Evolutionary conservation across 345 rosid genomes (phyloP), one percentile per base, ranked within the genome.

Genomic region (Euphorbia tirucalli): DNA sequence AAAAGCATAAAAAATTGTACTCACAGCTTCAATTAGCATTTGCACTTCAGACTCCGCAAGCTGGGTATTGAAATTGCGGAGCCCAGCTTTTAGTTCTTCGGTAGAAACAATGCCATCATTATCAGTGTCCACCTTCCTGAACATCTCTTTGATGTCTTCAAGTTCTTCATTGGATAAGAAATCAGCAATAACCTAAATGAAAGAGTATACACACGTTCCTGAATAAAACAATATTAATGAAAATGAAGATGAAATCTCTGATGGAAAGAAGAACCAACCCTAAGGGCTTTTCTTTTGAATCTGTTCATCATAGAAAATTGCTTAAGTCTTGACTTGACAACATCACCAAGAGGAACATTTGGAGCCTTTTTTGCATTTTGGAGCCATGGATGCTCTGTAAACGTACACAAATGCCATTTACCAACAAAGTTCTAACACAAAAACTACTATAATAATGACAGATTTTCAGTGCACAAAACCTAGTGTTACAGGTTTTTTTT

Each of bases 241-340:
- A n/a, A 55, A 28, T 27, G 46, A 72, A 67, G 31, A 71, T 7
- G 30, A 52, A 74, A n/a, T 52, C 21, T 69, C 62, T 54, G 62
- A 30, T 55, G 66, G 41, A 67, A 61, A 30, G 30, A 64, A 73
- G 71, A 72, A 87, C 97, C 67, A 66, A 96, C 99, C 97, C 97
- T 86, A 55, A 96, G 83, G 37, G 96, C 98, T 89, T 96, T 93
- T 87, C 99, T 93, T 86, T 96, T 96, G 89, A 96, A 96, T 87
- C 98, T 86, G 87, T 96, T 96, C 99, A 93, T 96, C 92, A 93
- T 87, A 28, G 99, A 96, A 81, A 96, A 96, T 71, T 96, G 99
- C 84, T 93, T 93, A 44, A 96, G 89, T 80, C 99, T 88, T 50
- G 99, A 84, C 82, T 87, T 96, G 74, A 96, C 99, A 79, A 88